A percentile compares a stretch with the other conserved stretches of the same genome.
These are phyloP conservation scores for Lasiodiplodia hormozganensis DNA, from an alignment of 2,329 filamentous ascomycete species.

Conservation along the genomic window DNA sequence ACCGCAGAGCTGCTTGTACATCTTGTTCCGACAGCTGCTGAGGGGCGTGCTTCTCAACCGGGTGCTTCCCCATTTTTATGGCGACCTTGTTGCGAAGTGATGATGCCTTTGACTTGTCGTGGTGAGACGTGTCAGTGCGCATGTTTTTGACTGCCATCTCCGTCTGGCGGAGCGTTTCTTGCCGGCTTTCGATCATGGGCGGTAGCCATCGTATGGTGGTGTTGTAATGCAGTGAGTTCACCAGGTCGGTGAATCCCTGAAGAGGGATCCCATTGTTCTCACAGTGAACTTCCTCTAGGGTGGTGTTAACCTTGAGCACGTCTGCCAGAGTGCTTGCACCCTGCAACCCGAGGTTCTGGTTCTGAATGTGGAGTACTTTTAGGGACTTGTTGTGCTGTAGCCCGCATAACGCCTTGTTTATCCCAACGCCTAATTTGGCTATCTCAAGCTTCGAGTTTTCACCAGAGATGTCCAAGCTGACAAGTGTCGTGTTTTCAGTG, in stretches of 20 bases:
- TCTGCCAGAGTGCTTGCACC: slow-evolving; percentile 73
- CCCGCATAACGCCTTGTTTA: slow-evolving; percentile 70
- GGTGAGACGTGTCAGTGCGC: slow-evolving; percentile 45
- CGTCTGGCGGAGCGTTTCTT: slow-evolving; percentile 66
- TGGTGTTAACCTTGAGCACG: slow-evolving; percentile 69
- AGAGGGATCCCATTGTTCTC: slow-evolving; percentile 75
- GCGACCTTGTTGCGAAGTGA: slow-evolving; percentile 45
- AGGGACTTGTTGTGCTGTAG: slow-evolving; percentile 69
- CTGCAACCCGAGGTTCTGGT: slow-evolving; percentile 72
- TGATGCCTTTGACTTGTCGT: slow-evolving; percentile 40
- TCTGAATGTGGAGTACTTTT: slow-evolving; percentile 67
- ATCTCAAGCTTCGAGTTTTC: slow-evolving; percentile 75
- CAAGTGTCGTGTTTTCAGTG: slow-evolving; percentile 69
- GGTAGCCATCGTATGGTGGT: slow-evolving; percentile 68
- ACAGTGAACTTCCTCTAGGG: slow-evolving; percentile 70
- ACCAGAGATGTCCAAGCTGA: slow-evolving; percentile 73
- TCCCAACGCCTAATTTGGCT: slow-evolving; percentile 70
- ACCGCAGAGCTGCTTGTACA: slow-evolving; percentile 55
- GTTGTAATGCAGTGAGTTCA: slow-evolving; percentile 73
- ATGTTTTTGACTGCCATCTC: slow-evolving; percentile 63
- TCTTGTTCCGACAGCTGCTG: slow-evolving; percentile 54
- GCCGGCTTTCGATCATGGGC: slow-evolving; percentile 67
- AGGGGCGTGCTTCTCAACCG: slow-evolving; percentile 38
- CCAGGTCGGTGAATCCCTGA: slow-evolving; percentile 72
- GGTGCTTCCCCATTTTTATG: slow-evolving; percentile 39